Conservation (phyloP, 2,329 filamentous ascomycete species). For the Hymenoscyphus linearis region DNA sequence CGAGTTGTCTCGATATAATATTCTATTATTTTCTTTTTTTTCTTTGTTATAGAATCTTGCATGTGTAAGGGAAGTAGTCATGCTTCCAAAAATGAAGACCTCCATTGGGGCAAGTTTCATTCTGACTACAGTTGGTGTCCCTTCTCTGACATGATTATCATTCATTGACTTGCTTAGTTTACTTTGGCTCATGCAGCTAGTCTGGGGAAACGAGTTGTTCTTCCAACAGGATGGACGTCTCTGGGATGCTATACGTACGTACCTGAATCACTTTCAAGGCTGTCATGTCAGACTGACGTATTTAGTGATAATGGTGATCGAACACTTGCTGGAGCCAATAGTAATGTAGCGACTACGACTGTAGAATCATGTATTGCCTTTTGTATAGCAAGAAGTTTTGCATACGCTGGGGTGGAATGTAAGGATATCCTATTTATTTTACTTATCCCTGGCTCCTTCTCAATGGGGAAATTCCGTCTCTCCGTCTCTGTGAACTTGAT, state of each 20-base stretch:
- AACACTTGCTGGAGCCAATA: conserved; percentile 19
- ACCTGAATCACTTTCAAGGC: not conserved
- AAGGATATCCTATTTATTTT: not conserved
- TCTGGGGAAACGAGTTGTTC: conserved; percentile 5
- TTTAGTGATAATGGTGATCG: conserved; percentile 18
- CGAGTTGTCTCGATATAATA: not conserved
- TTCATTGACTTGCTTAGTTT: not conserved
- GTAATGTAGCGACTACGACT: conserved; percentile 22
- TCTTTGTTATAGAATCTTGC: not conserved
- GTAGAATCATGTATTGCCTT: conserved; percentile 26
- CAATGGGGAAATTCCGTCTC: not conserved
- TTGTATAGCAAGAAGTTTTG: conserved; percentile 20
- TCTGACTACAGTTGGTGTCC: conserved; percentile 4
- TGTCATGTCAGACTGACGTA: conserved; percentile 1
- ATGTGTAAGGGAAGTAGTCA: not conserved
- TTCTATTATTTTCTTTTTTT: not conserved
- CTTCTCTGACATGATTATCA: not conserved
- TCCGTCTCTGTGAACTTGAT: not conserved
- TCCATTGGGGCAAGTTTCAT: conserved; percentile 3
- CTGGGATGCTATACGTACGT: conserved; percentile 26
- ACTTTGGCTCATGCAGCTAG: not conserved
- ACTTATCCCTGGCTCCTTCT: not conserved
- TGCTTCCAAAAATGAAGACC: not conserved
- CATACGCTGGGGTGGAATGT: conserved; percentile 22
- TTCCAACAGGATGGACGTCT: conserved; percentile 22